Percentiles rank a stretch among this genome's conserved stretches.
These are phyloP conservation scores for barrel medic (Medicago truncatula) DNA, from an alignment of 306 rosid genomes.

Conservation along the genomic window DNA sequence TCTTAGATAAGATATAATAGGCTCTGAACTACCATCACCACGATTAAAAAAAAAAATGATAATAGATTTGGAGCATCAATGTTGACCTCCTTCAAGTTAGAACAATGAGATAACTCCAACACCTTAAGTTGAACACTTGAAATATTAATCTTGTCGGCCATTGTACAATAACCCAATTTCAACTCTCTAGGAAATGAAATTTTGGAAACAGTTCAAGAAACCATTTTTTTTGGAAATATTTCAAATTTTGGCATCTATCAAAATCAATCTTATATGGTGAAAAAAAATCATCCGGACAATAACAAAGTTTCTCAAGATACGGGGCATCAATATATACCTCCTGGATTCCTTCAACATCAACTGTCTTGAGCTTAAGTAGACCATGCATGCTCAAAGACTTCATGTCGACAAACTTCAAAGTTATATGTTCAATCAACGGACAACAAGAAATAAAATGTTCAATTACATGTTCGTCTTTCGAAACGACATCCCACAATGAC, in stretches of 20 bases:
- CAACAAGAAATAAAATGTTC: too few relatives aligned
- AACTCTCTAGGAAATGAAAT: constrained; percentile 42
- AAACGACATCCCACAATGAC: too few relatives aligned
- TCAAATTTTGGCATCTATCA: constrained; percentile 34
- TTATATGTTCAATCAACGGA: too few relatives aligned
- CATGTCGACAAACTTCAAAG: too few relatives aligned
- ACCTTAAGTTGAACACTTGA: constrained; percentile 38
- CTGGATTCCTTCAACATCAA: constrained; percentile 29
- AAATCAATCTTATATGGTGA: constrained; percentile 12
- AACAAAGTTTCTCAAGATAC: constrained; percentile 15
- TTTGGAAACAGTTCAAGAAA: constrained; percentile 31
- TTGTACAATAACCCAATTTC: not conserved
- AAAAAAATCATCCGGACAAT: not conserved
- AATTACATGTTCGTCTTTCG: too few relatives aligned
- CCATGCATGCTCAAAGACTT: too few relatives aligned
- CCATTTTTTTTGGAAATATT: constrained; percentile 26
- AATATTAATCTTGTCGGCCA: constrained; percentile 41
- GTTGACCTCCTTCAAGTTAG: constrained; percentile 29
- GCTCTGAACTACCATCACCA: not conserved
- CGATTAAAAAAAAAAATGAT: too few relatives aligned
- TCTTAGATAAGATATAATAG: constrained; percentile 21
- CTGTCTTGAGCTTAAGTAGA: too few relatives aligned
- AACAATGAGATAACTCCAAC: constrained; percentile 28
- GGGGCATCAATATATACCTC: constrained; percentile 36
- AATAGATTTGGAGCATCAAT: constrained; percentile 44